Evolutionary conservation across 1,139 yeast species (phyloP).

Genomic region (Hyphopichia wangnamkhiaoensis): DNA sequence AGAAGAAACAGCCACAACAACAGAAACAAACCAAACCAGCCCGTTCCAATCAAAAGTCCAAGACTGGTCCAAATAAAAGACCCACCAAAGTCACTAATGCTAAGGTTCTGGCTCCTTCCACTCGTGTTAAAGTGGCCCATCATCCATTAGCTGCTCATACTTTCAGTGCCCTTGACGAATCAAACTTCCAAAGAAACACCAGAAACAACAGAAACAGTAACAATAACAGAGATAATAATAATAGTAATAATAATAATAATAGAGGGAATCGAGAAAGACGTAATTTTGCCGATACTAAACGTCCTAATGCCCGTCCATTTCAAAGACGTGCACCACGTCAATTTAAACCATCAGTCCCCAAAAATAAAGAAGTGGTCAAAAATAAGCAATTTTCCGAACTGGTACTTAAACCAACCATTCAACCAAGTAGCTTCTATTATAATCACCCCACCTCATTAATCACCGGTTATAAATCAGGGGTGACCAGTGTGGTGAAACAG

Average conservation of each 20-base stretch:
- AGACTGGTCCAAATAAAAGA: not conserved
- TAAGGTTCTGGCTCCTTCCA: no score
- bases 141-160: slow-evolving; percentile 7
- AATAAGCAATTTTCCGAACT: no score
- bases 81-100: no score
- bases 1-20: not conserved
- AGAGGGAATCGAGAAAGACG: not conserved
- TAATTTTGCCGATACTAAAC: not conserved
- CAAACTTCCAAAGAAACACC: no score
- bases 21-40: slow-evolving; percentile 2
- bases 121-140: slow-evolving; percentile 1
- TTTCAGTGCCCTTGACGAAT: slow-evolving; percentile 1
- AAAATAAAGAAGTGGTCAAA: not conserved
- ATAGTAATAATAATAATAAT: slow-evolving; percentile 1
- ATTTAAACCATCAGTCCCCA: slow-evolving; percentile 3
- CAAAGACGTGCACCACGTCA: slow-evolving; percentile 6
- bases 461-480: slow-evolving; percentile 26
- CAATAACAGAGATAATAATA: no score
- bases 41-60: not conserved
- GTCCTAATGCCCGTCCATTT: not conserved
- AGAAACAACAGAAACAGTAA: no score
- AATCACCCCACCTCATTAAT: slow-evolving; percentile 36
- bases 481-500: slow-evolving; percentile 44
- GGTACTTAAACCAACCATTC: slow-evolving; percentile 17
- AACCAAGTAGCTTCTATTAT: slow-evolving; percentile 35